Base-by-base conservation (phyloP, 192 early-diverging fungal genomes). In the Coemansia sp. region DNA sequence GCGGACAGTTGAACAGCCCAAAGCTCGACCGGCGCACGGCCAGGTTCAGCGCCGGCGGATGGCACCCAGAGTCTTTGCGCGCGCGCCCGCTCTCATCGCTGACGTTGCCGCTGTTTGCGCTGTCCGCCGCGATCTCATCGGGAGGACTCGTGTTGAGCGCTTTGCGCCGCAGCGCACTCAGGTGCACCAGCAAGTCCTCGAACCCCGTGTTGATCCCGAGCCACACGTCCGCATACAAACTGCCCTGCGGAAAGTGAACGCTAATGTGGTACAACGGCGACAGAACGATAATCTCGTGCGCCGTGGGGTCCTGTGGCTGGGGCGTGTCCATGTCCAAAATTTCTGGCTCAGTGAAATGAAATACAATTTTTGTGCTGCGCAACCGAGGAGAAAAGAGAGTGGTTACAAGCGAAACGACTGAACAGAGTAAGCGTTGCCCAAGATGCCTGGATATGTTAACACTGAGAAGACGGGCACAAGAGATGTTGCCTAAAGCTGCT, bases 221-320 rank as follows among this genome's bases (percentile, higher is more conserved):
- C 76, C 76, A 79, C 15, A 79, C 76, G n/a, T 79, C 70, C 9
- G 66, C 76, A 43, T 79, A 79, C 27, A 79, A 47, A 64, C 70
- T 72, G 70, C 76, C 67, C 39, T 73, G 76, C 52, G 76, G 76
- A 52, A 63, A 79, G 62, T 79, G 76, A 2, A 79, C 64, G 70
- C 76, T 79, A 45, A 79, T 67, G 50, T 79, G 76, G 67, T 79
- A 73, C 21, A 45, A 10, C 19, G 67, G 60, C 51, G 76, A 70
- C 45, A 79, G 53, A n/a, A 79, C 58, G 37, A 79, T 67, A 38
- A 79, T 79, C 67, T 79, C 76, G 62, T 79, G 76, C 17, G 76
- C 76, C 45, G 67, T 79, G 11, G 67, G 67, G 57, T 79, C 71
- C 61, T 73, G 67, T n/a, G 69, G 65, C 41, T 73, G 70, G n/a